Evolutionary conservation across 768 basidiomycete species (phyloP).

Genomic region (Boletus barrowsii): DNA sequence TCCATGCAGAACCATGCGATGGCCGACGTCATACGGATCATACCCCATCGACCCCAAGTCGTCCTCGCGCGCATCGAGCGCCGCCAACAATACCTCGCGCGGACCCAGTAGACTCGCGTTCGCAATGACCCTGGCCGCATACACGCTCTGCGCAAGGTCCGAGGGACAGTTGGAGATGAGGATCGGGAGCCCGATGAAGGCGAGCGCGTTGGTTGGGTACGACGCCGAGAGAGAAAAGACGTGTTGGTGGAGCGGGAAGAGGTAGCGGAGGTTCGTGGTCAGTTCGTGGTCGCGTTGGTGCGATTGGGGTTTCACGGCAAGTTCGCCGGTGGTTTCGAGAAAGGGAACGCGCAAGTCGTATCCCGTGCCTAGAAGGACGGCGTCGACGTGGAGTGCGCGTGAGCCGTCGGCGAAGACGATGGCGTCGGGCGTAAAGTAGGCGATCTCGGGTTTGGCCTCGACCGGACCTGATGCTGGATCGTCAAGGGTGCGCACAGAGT

Average conservation of each 20-base stretch:
- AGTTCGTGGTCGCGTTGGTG: conserved; percentile 24
- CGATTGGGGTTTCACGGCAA: conserved; percentile 16
- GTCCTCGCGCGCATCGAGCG: conserved; percentile 42
- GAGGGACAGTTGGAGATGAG: conserved; percentile 47
- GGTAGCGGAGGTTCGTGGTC: conserved; percentile 49
- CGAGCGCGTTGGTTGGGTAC: conserved; percentile 1
- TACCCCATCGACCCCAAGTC: conserved; percentile 37
- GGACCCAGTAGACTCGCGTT: conserved; percentile 40
- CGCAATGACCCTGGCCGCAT: conserved; percentile 43
- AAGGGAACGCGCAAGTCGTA: conserved; percentile 55
- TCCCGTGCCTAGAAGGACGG: conserved; percentile 53
- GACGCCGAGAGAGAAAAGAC: conserved; percentile 48
- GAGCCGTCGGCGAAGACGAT: conserved; percentile 51
- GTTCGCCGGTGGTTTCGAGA: conserved; percentile 31
- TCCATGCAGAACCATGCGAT: neutral
- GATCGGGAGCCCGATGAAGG: conserved; percentile 35
- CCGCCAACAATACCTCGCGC: conserved; percentile 37
- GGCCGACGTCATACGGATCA: conserved; percentile 38
- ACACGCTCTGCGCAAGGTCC: conserved; percentile 49
- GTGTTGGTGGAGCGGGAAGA: conserved; percentile 53
- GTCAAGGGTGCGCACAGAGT: conserved; percentile 34
- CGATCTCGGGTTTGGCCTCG: conserved; percentile 42
- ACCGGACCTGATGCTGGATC: conserved; percentile 19
- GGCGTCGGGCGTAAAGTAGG: conserved; percentile 43
- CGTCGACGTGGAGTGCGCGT: conserved; percentile 37